Conservation (phyloP, 148 eudicot species). For the Vaccinium myrtillus region DNA sequence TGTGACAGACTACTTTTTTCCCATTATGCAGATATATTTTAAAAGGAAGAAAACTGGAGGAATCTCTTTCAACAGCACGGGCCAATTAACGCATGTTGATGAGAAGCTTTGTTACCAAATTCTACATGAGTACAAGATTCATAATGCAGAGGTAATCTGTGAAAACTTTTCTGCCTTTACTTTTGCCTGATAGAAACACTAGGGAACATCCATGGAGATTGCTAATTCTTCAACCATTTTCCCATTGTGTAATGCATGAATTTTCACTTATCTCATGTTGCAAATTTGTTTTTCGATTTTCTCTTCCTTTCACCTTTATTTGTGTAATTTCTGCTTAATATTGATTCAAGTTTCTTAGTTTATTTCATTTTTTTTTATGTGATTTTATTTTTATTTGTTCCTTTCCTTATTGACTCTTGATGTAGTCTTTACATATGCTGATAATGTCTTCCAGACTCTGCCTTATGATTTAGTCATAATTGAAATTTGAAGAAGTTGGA, state of each 20-base stretch:
- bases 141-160: constrained; percentile 87
- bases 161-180: background rate
- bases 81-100: constrained; percentile 83
- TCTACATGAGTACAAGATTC: constrained; percentile 96
- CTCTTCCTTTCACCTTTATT: background rate
- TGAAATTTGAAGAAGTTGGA: background rate
- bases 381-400: background rate
- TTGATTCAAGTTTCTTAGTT: background rate
- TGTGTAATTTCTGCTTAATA: background rate
- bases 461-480: background rate
- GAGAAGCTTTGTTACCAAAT: constrained; percentile 99
- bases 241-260: background rate
- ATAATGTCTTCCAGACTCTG: background rate
- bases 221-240: background rate
- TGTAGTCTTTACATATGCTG: background rate
- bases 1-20: constrained; percentile 15
- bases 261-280: background rate
- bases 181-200: background rate
- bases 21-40: constrained; percentile 69
- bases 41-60: constrained; percentile 99
- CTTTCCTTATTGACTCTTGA: background rate
- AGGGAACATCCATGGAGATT: background rate
- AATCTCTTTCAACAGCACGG: constrained; percentile 92
- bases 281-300: background rate
- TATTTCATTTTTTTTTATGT: background rate